Percentiles rank a stretch among this genome's conserved stretches.
phyloP scores from a whole-genome alignment of 345 rosid species.

The Lagerstroemia speciosa region DNA sequence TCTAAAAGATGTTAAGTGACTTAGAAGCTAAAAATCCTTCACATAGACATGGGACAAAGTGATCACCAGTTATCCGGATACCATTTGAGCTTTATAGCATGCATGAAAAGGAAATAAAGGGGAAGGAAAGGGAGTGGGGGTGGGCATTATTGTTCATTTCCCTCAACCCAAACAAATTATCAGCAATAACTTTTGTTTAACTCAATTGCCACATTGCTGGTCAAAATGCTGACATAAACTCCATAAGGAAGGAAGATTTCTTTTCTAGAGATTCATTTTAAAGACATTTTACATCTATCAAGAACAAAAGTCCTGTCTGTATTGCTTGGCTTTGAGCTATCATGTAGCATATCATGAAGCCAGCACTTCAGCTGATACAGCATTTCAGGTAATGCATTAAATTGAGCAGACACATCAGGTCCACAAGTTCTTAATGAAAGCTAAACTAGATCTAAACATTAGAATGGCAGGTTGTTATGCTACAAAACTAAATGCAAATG shows the following conservation, averaged over 20 bases:
- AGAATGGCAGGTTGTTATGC: neutral
- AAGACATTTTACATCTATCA: neutral
- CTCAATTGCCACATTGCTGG: neutral
- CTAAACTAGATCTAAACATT: neutral
- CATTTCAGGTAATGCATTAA: neutral
- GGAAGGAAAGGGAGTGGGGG: too few species aligned
- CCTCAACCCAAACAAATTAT: too few species aligned
- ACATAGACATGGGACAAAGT: neutral
- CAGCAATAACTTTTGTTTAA: neutral
- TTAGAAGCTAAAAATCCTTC: neutral
- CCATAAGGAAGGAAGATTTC: neutral
- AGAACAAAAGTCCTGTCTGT: neutral
- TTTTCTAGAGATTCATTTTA: neutral
- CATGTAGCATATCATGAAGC: neutral
- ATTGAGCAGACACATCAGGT: neutral
- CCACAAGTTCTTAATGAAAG: neutral
- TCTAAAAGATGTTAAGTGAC: conserved; percentile 52
- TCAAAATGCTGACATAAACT: neutral
- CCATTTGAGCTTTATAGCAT: neutral
- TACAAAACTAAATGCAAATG: neutral
- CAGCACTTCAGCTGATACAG: neutral
- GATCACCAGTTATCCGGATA: neutral
- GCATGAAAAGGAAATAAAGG: too few species aligned
- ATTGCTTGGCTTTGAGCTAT: neutral
- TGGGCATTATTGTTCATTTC: too few species aligned